A percentile compares a stretch with the other conserved stretches of the same genome.
phyloP scores from a whole-genome alignment of 306 rosid genomes.

The Cicer chorassanicum region DNA sequence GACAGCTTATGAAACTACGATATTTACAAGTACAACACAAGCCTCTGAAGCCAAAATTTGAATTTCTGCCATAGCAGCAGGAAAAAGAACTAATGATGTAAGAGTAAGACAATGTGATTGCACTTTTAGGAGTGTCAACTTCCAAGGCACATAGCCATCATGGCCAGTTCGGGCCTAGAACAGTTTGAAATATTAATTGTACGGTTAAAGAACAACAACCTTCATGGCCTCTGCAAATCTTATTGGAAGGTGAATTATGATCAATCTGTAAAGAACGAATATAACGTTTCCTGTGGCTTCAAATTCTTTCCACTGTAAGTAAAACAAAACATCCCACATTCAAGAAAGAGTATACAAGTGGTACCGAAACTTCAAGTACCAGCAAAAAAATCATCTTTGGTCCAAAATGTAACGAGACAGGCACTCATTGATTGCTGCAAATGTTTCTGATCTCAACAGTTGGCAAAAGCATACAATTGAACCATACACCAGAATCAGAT shows the following conservation, averaged over 20 bases:
- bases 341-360: constrained; percentile 32
- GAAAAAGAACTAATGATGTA: constrained; percentile 34
- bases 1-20: constrained; percentile 38
- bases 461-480: constrained; percentile 52
- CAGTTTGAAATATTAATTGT: constrained; percentile 45
- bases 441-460: constrained; percentile 51
- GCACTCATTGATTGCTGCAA: constrained; percentile 47
- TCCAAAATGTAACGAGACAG: constrained; percentile 43
- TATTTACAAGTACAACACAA: constrained; percentile 47
- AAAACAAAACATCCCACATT: constrained; percentile 40
- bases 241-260: constrained; percentile 51
- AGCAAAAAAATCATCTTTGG: constrained; percentile 52
- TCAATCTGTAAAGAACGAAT: constrained; percentile 52
- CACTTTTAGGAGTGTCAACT: constrained; percentile 45
- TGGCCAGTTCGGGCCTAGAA: constrained; percentile 34
- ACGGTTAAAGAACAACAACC: constrained; percentile 45
- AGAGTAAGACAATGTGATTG: constrained; percentile 20
- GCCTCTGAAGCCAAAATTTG: constrained; percentile 46
- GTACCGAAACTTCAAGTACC: constrained; percentile 47
- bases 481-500: constrained; percentile 54
- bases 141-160: constrained; percentile 40
- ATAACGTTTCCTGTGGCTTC: constrained; percentile 46
- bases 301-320: constrained; percentile 35
- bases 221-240: constrained; percentile 47
- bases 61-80: constrained; percentile 40